Percentiles rank a stretch among this genome's conserved stretches.
Conservation (phyloP, 2,329 filamentous ascomycete species). For the Graphium sp. region DNA sequence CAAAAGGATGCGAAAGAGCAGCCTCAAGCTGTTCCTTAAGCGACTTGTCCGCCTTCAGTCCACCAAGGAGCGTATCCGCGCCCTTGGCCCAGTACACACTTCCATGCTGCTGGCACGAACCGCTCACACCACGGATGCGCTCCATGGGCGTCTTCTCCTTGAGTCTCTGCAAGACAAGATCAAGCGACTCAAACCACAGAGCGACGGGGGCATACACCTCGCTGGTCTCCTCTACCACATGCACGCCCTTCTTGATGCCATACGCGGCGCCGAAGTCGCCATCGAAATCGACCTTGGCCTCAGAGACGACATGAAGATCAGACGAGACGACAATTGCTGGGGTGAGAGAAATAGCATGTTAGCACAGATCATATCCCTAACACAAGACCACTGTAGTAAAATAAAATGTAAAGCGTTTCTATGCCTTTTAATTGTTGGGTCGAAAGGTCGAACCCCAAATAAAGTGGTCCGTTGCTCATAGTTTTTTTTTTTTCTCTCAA, state of each 20-base stretch:
- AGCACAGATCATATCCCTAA: no score
- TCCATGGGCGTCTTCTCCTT: constrained; percentile 49
- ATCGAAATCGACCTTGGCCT: constrained; percentile 93
- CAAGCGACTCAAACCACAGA: constrained; percentile 86
- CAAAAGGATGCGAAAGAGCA: constrained; percentile 70
- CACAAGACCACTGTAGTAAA: no score
- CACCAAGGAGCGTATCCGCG: constrained; percentile 47
- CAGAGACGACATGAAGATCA: constrained; percentile 60
- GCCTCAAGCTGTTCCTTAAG: constrained; percentile 56
- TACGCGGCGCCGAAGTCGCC: constrained; percentile 59
- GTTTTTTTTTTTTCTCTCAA: no score
- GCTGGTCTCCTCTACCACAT: constrained; percentile 62
- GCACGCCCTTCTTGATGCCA: constrained; percentile 74
- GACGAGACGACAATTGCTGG: constrained; percentile 70
- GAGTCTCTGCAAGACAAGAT: constrained; percentile 65
- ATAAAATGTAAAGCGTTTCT: background rate
- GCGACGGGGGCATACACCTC: constrained; percentile 89
- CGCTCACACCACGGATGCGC: constrained; percentile 66
- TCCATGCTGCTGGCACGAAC: constrained; percentile 92
- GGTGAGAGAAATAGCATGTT: no score
- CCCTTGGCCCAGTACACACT: constrained; percentile 80
- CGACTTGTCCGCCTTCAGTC: constrained; percentile 39
- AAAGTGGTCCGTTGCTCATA: constrained; percentile 31
- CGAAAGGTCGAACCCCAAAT: constrained; percentile 88
- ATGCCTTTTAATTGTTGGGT: constrained; percentile 90